phyloP scores from a whole-genome alignment of 148 eudicot species.

The Drosera capensis region DNA sequence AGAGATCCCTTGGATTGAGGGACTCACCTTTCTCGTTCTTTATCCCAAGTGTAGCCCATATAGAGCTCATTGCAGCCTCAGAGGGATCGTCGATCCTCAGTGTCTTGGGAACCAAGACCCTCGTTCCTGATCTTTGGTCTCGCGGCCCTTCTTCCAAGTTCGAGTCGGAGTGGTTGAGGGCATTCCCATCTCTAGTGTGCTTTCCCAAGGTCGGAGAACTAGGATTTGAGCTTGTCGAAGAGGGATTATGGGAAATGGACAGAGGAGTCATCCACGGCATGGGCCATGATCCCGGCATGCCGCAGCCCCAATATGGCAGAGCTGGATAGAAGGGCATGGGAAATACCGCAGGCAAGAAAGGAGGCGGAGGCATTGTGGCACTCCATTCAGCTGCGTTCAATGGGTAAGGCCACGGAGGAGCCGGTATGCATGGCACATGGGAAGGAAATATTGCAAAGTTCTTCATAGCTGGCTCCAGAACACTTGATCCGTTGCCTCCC shows the following conservation, averaged over 20 bases:
- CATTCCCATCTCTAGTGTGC: conserved; percentile 37
- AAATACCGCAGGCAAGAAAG: conserved; percentile 14
- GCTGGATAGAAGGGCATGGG: conserved; percentile 29
- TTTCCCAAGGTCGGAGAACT: conserved; percentile 34
- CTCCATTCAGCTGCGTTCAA: conserved; percentile 22
- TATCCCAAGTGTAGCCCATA: conserved; percentile 32
- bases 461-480: conserved; percentile 3
- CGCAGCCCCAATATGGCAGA: conserved; percentile 31
- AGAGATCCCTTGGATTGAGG: conserved; percentile 13
- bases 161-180: conserved; percentile 6
- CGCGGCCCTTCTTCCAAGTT: conserved; percentile 6
- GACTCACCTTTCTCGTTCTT: conserved; percentile 20
- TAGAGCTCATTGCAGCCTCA: conserved; percentile 36
- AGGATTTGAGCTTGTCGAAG: conserved; percentile 17
- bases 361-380: conserved; percentile 3
- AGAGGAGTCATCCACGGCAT: conserved; percentile 22
- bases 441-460: conserved; percentile 7
- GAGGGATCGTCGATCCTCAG: conserved; percentile 25
- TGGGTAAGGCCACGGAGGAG: conserved; percentile 22
- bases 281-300: conserved; percentile 23
- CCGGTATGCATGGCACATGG: conserved; percentile 22
- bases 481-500: conserved; percentile 11
- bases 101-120: conserved; percentile 27
- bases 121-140: conserved; percentile 4
- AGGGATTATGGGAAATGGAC: conserved; percentile 9